Percentiles rank a stretch among this genome's conserved stretches.
Evolutionary conservation across 176 grass and related monocot species (phyloP).

Genomic region (Coix lacrymajobi): DNA sequence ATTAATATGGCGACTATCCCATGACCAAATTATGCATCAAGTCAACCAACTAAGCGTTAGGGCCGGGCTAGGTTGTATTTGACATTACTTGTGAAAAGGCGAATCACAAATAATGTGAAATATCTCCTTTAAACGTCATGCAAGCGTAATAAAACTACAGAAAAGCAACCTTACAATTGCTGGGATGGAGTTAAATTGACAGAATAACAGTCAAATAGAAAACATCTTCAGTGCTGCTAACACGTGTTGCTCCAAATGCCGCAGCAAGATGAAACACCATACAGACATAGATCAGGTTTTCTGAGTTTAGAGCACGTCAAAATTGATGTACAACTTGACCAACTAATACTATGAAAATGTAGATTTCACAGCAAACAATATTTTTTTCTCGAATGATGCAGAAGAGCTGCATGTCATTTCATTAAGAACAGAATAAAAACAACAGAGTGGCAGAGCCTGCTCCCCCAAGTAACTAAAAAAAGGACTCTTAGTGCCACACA

Average conservation of each 20-base stretch:
- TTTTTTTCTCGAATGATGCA: too few relatives aligned
- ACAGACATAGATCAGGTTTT: constrained; percentile 29
- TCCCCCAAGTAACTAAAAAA: too few relatives aligned
- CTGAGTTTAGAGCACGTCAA: constrained; percentile 23
- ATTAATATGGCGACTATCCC: constrained; percentile 3
- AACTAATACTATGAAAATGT: not conserved
- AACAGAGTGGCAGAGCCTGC: too few relatives aligned
- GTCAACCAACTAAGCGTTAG: not conserved
- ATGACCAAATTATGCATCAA: constrained; percentile 2
- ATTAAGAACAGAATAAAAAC: not conserved
- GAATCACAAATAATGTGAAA: not conserved
- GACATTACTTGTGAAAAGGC: not conserved
- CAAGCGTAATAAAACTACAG: constrained; percentile 1
- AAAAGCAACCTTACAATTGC: constrained; percentile 30
- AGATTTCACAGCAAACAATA: not conserved
- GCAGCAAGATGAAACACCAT: constrained; percentile 27
- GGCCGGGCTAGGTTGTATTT: not conserved
- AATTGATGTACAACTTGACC: constrained; percentile 18
- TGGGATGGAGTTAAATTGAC: constrained; percentile 31
- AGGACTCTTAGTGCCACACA: too few relatives aligned
- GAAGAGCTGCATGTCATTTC: too few relatives aligned
- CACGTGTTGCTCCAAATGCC: constrained; percentile 22
- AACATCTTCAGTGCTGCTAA: constrained; percentile 34
- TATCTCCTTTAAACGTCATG: not conserved
- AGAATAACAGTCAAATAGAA: constrained; percentile 29